A percentile compares a stretch with the other conserved stretches of the same genome.
Conservation (phyloP, 352 stramenopile species). For the Thalassiosira exigua region DNA sequence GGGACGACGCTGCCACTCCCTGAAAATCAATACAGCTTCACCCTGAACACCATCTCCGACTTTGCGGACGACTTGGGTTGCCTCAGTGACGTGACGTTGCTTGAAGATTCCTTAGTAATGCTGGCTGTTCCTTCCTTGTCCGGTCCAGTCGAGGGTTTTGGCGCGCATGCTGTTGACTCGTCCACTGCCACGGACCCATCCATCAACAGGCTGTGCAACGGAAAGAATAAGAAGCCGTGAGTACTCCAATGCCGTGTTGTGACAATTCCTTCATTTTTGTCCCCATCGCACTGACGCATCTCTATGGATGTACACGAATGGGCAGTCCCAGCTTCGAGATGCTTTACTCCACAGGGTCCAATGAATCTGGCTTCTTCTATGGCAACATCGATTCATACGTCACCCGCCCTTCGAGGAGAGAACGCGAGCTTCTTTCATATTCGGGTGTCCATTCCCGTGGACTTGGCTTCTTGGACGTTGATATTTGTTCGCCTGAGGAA, state of each 20-base stretch:
- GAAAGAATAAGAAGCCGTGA: slow-evolving; percentile 53
- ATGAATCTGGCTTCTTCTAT: slow-evolving; percentile 71
- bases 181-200: slow-evolving; percentile 9
- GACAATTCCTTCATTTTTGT: too few species aligned
- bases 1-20: too few species aligned
- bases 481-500: slow-evolving; percentile 5
- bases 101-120: slow-evolving; percentile 57
- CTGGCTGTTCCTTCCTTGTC: slow-evolving; percentile 50
- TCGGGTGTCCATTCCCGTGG: slow-evolving; percentile 35
- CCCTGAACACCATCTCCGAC: too few species aligned
- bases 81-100: slow-evolving; percentile 62
- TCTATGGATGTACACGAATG: background rate
- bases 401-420: slow-evolving; percentile 35
- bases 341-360: slow-evolving; percentile 56
- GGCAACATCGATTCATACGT: slow-evolving; percentile 63
- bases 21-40: too few species aligned
- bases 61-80: slow-evolving; percentile 31
- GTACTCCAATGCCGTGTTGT: slow-evolving; percentile 5
- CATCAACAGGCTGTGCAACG: slow-evolving; percentile 52
- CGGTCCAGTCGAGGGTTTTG: slow-evolving; percentile 71
- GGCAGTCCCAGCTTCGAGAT: slow-evolving; percentile 57
- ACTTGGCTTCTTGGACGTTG: slow-evolving; percentile 27
- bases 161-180: slow-evolving; percentile 50
- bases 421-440: slow-evolving; percentile 41
- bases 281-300: background rate